A percentile compares a stretch with the other conserved stretches of the same genome.
phyloP scores from a whole-genome alignment of 306 rosid genomes.

The Hylodesmum podocarpum region DNA sequence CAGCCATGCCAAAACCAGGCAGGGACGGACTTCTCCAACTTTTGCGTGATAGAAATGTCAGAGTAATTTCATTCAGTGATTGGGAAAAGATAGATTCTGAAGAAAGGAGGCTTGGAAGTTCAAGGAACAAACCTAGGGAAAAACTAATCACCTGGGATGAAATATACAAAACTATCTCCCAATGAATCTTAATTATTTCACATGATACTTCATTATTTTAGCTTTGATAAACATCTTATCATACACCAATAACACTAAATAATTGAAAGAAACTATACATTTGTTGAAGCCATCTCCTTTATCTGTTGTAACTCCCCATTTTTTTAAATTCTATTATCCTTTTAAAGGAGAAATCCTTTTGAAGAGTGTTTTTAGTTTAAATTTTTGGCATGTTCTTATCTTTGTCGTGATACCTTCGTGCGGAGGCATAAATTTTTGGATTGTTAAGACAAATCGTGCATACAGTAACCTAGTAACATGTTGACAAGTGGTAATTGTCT shows the following conservation, averaged over 20 bases:
- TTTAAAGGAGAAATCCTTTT: background rate
- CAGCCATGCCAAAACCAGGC: slow-evolving; percentile 55
- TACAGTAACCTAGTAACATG: background rate
- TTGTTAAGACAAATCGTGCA: slow-evolving; percentile 9
- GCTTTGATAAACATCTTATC: slow-evolving; percentile 15
- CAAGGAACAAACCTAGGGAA: slow-evolving; percentile 68
- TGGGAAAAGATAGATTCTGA: slow-evolving; percentile 86
- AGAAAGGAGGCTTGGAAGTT: slow-evolving; percentile 68
- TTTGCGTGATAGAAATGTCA: slow-evolving; percentile 52
- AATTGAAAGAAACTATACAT: slow-evolving; percentile 10
- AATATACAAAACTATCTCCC: slow-evolving; percentile 44
- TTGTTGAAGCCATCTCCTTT: background rate
- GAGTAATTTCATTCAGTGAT: slow-evolving; percentile 53
- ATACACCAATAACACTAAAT: background rate
- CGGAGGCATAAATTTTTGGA: background rate
- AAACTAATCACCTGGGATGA: slow-evolving; percentile 70
- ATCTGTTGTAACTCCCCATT: background rate
- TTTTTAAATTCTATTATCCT: background rate
- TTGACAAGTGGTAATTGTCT: slow-evolving; percentile 15
- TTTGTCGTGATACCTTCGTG: background rate
- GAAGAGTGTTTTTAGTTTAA: background rate
- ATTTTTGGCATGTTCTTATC: background rate
- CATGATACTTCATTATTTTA: slow-evolving; percentile 27
- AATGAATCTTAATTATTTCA: slow-evolving; percentile 30
- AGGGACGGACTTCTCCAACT: slow-evolving; percentile 71